A percentile compares a stretch with the other conserved stretches of the same genome.
phyloP scores from a whole-genome alignment of 176 grass and related monocot genomes.

The Bonia amplexicaulis region DNA sequence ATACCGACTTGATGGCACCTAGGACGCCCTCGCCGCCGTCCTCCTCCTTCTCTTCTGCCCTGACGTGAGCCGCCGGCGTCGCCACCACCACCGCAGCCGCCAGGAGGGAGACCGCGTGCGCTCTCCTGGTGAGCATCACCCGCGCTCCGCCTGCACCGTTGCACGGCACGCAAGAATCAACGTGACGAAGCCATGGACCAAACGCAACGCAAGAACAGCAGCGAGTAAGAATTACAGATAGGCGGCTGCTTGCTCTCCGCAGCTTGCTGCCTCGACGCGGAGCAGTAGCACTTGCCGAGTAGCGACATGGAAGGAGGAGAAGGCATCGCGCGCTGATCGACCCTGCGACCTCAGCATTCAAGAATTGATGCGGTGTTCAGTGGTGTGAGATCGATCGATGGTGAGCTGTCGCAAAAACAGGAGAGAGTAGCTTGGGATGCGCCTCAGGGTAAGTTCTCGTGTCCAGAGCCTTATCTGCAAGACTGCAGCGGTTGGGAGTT shows the following conservation, averaged over 20 bases:
- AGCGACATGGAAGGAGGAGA: slow-evolving; percentile 34
- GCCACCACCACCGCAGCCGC: neutral
- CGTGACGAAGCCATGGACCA: neutral
- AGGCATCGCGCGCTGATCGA: neutral
- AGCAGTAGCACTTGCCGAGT: slow-evolving; percentile 31
- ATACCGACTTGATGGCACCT: slow-evolving; percentile 70
- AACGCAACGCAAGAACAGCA: neutral
- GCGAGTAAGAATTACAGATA: neutral
- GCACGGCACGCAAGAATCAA: slow-evolving; percentile 18
- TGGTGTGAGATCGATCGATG: neutral
- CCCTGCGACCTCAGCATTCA: neutral
- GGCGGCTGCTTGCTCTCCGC: neutral
- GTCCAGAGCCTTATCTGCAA: neutral
- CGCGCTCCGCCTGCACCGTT: slow-evolving; percentile 63
- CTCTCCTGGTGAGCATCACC: slow-evolving; percentile 37
- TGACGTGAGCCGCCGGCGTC: neutral
- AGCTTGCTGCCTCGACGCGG: slow-evolving; percentile 5
- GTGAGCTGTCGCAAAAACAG: neutral
- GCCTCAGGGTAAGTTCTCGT: neutral
- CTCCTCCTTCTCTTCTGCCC: slow-evolving; percentile 34
- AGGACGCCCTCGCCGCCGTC: slow-evolving; percentile 32
- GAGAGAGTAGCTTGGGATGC: neutral
- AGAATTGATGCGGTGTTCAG: neutral
- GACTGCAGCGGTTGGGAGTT: neutral
- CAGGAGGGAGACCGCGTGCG: slow-evolving; percentile 28